Base-by-base conservation (phyloP, 2,329 filamentous ascomycete genomes). In the Pestalotiopsis sp. region DNA sequence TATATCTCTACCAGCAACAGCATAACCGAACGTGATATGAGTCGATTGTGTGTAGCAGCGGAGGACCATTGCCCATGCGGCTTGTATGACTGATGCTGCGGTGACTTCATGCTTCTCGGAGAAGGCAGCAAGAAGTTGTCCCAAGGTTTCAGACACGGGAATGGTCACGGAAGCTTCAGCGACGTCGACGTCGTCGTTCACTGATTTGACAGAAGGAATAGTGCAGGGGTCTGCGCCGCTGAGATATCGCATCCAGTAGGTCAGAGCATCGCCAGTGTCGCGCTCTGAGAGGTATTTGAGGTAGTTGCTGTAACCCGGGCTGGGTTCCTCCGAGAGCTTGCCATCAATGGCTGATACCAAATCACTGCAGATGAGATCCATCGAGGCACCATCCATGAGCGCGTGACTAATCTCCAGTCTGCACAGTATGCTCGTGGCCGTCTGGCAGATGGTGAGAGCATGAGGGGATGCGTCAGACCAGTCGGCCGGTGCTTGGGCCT, bases 351-450 rank as follows among this genome's bases (percentile, higher is more conserved):
- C 66, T 3, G 66, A 27, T 13, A 64, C 17, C 11, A 68, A 60
- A 57, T 68, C 66, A 56, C 66, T n/a, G 7, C 27, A 68, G 1
- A 68, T 25, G 13, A 64, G 39, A 23, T 64, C 39, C 61, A 64
- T 64, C 2, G 61, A 64, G 20, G 61, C 41, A 39, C 61, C 61
- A 23, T 64, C 61, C 61, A 64, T 64, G 17, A 64, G 39, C 13
- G 61, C 61, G 14, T 68, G 66, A 31, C 66, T 68, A 13, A 68
- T 68, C 36, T 68, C 66, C 23, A 68, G 36, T 57, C 56, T 63
- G 49, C 66, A 68, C 13, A 68, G 49, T 3, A 68, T 45, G 3
- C 66, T 45, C 6, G n/a, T 52, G 23, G 59, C n/a, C 20, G 66
- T 68, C 20, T 56, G 41, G 13, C 60, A 64, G 31, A 68, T 36